Conservation (phyloP, 352 stramenopile genomes). For the Phytopythium kandeliae region DNA sequence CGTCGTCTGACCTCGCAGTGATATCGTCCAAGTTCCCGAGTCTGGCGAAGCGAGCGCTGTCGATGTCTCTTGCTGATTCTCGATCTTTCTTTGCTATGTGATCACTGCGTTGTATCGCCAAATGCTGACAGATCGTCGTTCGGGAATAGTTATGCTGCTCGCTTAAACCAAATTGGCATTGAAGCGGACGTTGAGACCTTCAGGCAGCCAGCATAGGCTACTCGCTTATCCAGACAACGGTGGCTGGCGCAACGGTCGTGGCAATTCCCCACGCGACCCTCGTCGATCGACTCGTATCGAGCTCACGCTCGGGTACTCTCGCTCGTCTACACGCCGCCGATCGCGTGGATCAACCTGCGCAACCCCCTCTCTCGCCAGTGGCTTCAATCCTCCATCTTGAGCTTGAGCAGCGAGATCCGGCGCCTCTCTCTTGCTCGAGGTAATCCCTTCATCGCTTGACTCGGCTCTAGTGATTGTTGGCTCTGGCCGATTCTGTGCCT, state of each 20-base stretch:
- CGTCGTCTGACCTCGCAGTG: conserved; percentile 19
- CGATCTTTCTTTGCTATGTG: background rate
- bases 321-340: background rate
- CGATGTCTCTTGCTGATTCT: too few species aligned
- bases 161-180: background rate
- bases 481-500: too few species aligned
- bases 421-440: too few species aligned
- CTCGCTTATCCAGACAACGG: background rate
- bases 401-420: too few species aligned
- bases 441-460: too few species aligned
- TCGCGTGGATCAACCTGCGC: too few species aligned
- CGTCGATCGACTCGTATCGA: background rate
- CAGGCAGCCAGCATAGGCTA: too few species aligned
- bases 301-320: background rate
- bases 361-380: background rate
- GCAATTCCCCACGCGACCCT: background rate
- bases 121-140: background rate
- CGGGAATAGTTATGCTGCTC: background rate
- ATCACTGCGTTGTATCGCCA: background rate
- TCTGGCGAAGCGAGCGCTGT: too few species aligned
- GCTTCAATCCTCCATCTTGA: too few species aligned
- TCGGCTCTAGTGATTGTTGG: too few species aligned
- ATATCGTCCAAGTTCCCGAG: too few species aligned
- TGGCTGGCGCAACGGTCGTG: background rate
- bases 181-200: background rate